phyloP scores from a whole-genome alignment of 306 rosid species.

The Castanopsis chinensis region DNA sequence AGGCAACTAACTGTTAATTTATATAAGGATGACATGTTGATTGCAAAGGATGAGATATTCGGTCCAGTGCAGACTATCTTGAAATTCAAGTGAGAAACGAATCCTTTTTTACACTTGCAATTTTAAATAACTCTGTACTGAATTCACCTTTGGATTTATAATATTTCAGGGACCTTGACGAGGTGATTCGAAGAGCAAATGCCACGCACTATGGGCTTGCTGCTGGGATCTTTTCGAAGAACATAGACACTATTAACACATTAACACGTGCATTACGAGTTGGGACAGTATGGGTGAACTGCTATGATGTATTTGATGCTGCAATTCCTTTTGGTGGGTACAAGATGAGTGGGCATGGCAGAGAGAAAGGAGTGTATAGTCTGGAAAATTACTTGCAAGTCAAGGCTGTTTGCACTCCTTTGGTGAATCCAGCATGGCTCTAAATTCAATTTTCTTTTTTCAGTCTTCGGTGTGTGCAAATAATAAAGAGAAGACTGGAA shows the following conservation, averaged over 20 bases:
- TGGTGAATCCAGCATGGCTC: constrained; percentile 87
- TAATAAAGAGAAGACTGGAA: too few relatives aligned
- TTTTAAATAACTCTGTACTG: too few relatives aligned
- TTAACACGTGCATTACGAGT: constrained; percentile 68
- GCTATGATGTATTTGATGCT: constrained; percentile 81
- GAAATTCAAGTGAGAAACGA: constrained; percentile 65
- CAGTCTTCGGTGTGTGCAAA: background rate
- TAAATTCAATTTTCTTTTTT: constrained; percentile 15
- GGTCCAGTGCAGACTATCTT: constrained; percentile 90
- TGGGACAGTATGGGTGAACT: constrained; percentile 81
- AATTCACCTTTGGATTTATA: too few relatives aligned
- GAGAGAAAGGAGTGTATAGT: constrained; percentile 83
- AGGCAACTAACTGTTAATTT: background rate
- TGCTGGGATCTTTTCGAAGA: constrained; percentile 76
- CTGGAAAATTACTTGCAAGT: constrained; percentile 86
- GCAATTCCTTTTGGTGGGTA: constrained; percentile 94
- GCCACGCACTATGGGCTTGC: constrained; percentile 73
- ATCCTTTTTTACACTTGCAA: background rate
- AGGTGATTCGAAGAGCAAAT: constrained; percentile 75
- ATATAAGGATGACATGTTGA: constrained; percentile 73
- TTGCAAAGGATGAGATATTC: constrained; percentile 86
- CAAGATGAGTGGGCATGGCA: constrained; percentile 89
- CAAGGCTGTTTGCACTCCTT: constrained; percentile 75
- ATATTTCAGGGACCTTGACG: constrained; percentile 54
- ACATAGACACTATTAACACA: constrained; percentile 66